Evolutionary conservation across 169 alveolate genomes (phyloP), one percentile per base, ranked within the genome.

Genomic region (Blepharisma undulans): DNA sequence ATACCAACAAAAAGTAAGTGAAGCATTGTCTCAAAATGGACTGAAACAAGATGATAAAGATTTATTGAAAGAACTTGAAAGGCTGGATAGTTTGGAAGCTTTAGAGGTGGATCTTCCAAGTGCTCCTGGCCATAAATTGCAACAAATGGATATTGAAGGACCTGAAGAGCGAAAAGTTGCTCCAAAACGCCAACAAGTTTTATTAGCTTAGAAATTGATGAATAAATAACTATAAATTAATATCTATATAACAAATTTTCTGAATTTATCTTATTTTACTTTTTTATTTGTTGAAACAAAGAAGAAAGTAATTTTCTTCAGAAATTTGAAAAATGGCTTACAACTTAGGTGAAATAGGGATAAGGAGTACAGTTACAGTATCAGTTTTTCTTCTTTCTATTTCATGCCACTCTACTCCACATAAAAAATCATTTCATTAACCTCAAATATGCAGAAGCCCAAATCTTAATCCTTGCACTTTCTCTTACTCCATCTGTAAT

Each of bases 1-100:
- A 7, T 84, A 84, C 78, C 77, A 84, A 32, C 79, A 84, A 84
- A 76, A 84, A 84, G 48, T 84, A 7, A 30, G 89, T 32, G 32
- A 30, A 32, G 32, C 48, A 5, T 60, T 84, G 27, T n/a, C 74
- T n/a, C 79, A 61, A 10, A 81, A 84, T 34, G 89, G 89, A n/a
- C 33, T 84, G 22, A 22, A 34, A 61, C 33, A 84, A 25, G 89
- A 84, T 36, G 80, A 72, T 72, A 72, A 22, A 18, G 89, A 84
- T n/a, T 21, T 84, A 32, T 59, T 84, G 30, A 25, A 84, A 84
- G 33, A 84, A 36, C 33, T 84, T 25, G 89, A 84, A 36, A 29
- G 60, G 34, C 32, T 84, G 60, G 89, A 84, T 29, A 30, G 61
- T 21, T 22, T n/a, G 22, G 74, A 72, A 72, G 80, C 80, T 29